phyloP scores from a whole-genome alignment of 2,329 filamentous ascomycete genomes.

The Aspergillus persii region DNA sequence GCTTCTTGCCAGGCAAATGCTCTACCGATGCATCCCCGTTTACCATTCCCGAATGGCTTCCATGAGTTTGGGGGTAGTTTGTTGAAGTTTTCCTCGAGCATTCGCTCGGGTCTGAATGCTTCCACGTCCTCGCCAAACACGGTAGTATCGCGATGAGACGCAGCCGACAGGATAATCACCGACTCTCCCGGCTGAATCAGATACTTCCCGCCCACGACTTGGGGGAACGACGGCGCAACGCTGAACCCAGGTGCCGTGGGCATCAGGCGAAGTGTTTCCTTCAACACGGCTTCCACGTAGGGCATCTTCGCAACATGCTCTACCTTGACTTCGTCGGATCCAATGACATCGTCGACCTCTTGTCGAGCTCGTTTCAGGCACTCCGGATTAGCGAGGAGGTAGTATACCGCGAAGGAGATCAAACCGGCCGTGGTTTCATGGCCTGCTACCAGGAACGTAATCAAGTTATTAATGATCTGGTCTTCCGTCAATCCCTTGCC shows the following conservation, averaged over 20 bases:
- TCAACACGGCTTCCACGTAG: conserved; percentile 52
- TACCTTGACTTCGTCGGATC: conserved; percentile 54
- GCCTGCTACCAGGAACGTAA: conserved; percentile 68
- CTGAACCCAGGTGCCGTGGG: conserved; percentile 48
- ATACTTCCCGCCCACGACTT: conserved; percentile 59
- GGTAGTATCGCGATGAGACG: conserved; percentile 59
- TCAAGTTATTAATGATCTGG: conserved; percentile 66
- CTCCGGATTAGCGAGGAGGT: conserved; percentile 61
- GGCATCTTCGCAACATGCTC: conserved; percentile 58
- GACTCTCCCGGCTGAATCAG: conserved; percentile 53
- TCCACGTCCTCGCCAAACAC: conserved; percentile 65
- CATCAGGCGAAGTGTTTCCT: conserved; percentile 62
- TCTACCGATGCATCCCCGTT: conserved; percentile 68
- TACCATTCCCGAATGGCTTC: conserved; percentile 74
- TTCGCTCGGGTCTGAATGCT: conserved; percentile 68
- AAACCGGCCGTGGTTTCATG: conserved; percentile 72
- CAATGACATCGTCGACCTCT: conserved; percentile 66
- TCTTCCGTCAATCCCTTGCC: conserved; percentile 61
- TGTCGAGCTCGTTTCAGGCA: conserved; percentile 61
- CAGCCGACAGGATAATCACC: conserved; percentile 50
- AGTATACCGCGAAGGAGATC: conserved; percentile 64
- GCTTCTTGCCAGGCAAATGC: conserved; percentile 74
- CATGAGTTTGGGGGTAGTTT: conserved; percentile 57
- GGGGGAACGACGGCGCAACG: conserved; percentile 51
- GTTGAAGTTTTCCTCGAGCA: conserved; percentile 67